Conservation (phyloP, 2,329 filamentous ascomycete species). For the Ophiosphaerella korrae region DNA sequence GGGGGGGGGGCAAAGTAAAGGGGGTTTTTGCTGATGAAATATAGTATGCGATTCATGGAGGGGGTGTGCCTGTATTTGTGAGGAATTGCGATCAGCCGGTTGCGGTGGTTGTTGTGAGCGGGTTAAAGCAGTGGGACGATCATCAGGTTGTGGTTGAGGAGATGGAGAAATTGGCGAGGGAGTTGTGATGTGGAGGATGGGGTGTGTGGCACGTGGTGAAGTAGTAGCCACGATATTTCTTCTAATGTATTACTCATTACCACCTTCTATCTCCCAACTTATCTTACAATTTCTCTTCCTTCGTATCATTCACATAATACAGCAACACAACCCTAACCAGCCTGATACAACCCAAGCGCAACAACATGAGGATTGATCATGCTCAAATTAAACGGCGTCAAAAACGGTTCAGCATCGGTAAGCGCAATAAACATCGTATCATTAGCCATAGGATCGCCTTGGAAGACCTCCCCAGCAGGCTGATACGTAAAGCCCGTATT, state of each 20-base stretch:
- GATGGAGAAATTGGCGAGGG: conserved; percentile 18
- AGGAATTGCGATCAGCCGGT: conserved; percentile 73
- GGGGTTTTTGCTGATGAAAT: neutral
- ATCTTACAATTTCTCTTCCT: too few relatives aligned
- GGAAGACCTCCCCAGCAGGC: conserved; percentile 70
- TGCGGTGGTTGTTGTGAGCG: conserved; percentile 76
- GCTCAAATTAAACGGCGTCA: conserved; percentile 78
- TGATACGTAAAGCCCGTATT: conserved; percentile 72
- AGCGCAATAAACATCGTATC: conserved; percentile 80
- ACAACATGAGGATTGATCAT: conserved; percentile 77
- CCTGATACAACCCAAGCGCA: conserved; percentile 76
- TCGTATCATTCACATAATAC: too few relatives aligned
- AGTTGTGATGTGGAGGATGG: neutral
- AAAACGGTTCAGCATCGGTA: conserved; percentile 69
- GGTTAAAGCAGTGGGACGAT: conserved; percentile 78
- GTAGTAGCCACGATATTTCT: too few relatives aligned
- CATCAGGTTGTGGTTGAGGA: conserved; percentile 74
- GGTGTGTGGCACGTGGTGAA: too few relatives aligned
- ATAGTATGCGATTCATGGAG: conserved; percentile 76
- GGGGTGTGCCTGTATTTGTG: conserved; percentile 73
- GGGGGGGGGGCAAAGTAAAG: conserved; percentile 30
- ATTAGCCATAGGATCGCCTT: conserved; percentile 72
- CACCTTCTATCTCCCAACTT: neutral
- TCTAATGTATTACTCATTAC: conserved; percentile 8
- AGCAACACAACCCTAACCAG: conserved; percentile 61